Percentiles rank a stretch among this genome's conserved stretches.
phyloP scores from a whole-genome alignment of 225 moss, liverwort and hornwort species.

The Pseudisothecium myosuroides region DNA sequence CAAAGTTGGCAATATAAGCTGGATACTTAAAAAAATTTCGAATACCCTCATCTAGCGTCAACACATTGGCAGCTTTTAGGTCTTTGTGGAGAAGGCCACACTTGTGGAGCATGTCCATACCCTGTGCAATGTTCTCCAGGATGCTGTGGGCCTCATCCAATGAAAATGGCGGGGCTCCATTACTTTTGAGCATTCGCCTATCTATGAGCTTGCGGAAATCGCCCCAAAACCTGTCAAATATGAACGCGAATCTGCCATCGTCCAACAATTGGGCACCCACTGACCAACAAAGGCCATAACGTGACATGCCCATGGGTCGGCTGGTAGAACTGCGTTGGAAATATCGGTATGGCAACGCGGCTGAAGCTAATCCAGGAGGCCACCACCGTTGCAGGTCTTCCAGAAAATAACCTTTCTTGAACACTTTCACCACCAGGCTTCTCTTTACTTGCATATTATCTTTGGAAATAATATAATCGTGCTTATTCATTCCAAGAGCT shows the following conservation, averaged over 20 bases:
- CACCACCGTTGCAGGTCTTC: background rate
- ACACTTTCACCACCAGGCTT: background rate
- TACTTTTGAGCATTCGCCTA: background rate
- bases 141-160: fast-evolving
- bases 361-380: background rate
- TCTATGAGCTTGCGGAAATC: background rate
- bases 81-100: background rate
- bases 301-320: too few species aligned
- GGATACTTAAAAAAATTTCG: too few species aligned
- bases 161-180: background rate
- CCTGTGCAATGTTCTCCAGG: background rate
- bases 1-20: too few species aligned
- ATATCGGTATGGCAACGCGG: background rate
- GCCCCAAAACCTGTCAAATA: background rate
- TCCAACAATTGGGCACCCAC: background rate
- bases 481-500: background rate
- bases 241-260: background rate
- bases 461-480: too few species aligned
- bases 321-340: fast-evolving
- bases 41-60: too few species aligned
- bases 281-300: background rate
- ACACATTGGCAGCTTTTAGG: background rate
- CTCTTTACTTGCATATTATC: too few species aligned
- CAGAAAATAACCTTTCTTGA: background rate
- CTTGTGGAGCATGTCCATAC: background rate